Evolutionary conservation across 371 early-diverging fungal species (phyloP), one percentile per base, ranked within the genome.

Genomic region (Cokeromyces recurvatus): DNA sequence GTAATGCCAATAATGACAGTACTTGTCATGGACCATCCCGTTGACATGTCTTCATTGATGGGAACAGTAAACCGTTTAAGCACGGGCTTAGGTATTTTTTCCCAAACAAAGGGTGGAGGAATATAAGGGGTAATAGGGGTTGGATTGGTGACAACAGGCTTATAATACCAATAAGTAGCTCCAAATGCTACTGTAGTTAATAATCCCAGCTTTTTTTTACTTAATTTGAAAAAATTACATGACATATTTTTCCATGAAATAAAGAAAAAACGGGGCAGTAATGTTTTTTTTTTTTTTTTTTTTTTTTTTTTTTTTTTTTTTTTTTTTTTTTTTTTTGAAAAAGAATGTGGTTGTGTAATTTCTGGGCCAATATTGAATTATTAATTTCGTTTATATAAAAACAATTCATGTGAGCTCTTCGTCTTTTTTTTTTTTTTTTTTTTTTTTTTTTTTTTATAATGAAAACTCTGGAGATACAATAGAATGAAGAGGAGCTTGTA

Each of bases 1-100:
- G 73, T 62, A 6, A 62, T 46, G 7, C 72, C 73, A n/a, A n/a
- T n/a, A 7, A 83, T 55, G 0, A 75, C 67, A 0, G 57, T 55
- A 12, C 65, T 53, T 6, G 11, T 34, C 35, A 34, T 6, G 35
- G 15, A 29, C 11, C 35, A 14, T 15, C n/a, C 9, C 35, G n/a
- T 15, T 11, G 35, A 37, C 9, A n/a, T 23, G n/a, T 55, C 65
- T 32, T 53, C 59, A 8, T 44, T 8, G 11, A 40, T 41, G 24
- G 58, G 58, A 16, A 44, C 20, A 1, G 45, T 53, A 17, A 56
- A 70, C n/a, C 62, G 55, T 16, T 47, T 45, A 17, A 53, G 48
- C 21, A 71, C 55, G 14, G 56, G 55, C 23, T 38, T 45, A 8
- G 72, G 66, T 38, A 71, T 53, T 17, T 54, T 61, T 15, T 62